Conservation (phyloP, 768 basidiomycete species). For the Paxillus rubicundulus region DNA sequence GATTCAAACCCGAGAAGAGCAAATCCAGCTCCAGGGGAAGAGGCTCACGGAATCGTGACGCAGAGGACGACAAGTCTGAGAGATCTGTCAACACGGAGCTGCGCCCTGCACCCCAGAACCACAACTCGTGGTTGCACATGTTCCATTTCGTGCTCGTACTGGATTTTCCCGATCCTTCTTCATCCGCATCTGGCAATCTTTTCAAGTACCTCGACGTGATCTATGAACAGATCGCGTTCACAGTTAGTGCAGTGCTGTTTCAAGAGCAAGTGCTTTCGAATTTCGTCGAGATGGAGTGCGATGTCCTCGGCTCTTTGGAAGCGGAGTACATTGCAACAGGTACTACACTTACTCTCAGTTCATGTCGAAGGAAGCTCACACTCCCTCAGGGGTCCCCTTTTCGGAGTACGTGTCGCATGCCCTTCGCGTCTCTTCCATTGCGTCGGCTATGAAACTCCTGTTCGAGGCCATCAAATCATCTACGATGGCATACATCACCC, state of each 20-base stretch:
- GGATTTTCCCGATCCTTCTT: slow-evolving; percentile 88
- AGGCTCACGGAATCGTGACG: slow-evolving; percentile 46
- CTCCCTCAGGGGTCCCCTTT: slow-evolving; percentile 54
- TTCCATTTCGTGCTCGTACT: slow-evolving; percentile 88
- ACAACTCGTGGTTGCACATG: slow-evolving; percentile 58
- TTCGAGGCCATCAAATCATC: slow-evolving; percentile 77
- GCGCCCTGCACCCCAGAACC: slow-evolving; percentile 19
- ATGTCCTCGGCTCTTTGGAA: slow-evolving; percentile 62
- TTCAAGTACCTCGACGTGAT: slow-evolving; percentile 81
- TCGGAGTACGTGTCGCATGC: slow-evolving; percentile 55
- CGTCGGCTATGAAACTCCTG: slow-evolving; percentile 73
- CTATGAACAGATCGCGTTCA: slow-evolving; percentile 87
- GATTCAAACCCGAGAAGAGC: slow-evolving; percentile 62
- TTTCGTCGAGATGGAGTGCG: slow-evolving; percentile 83
- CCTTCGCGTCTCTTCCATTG: slow-evolving; percentile 65
- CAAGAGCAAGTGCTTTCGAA: slow-evolving; percentile 86
- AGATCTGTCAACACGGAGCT: slow-evolving; percentile 37
- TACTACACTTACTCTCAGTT: slow-evolving; percentile 38
- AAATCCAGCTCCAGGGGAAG: slow-evolving; percentile 54
- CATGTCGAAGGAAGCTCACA: slow-evolving; percentile 6
- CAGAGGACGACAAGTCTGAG: slow-evolving; percentile 34
- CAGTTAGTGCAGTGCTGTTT: slow-evolving; percentile 87
- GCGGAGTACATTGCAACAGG: slow-evolving; percentile 70
- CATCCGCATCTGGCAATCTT: slow-evolving; percentile 73
- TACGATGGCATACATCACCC: slow-evolving; percentile 71